A percentile compares a stretch with the other conserved stretches of the same genome.
phyloP scores from a whole-genome alignment of 2,329 filamentous ascomycete genomes.

The Sporothrix brunneoviolacea region DNA sequence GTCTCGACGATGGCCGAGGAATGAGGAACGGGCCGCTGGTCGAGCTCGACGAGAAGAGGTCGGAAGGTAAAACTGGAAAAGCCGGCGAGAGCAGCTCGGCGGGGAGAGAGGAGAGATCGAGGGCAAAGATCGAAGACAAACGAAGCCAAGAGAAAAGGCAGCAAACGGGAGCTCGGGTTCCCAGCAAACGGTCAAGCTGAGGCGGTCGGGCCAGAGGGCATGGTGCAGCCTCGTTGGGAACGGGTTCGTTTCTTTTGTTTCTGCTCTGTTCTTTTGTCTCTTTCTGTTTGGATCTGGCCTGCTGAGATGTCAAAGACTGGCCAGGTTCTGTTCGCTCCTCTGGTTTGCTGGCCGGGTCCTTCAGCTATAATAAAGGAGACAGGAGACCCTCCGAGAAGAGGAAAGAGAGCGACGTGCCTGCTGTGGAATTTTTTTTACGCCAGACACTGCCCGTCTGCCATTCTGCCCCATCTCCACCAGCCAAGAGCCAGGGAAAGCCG shows the following conservation, averaged over 20 bases:
- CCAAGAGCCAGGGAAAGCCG: not conserved
- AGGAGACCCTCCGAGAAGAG: not conserved
- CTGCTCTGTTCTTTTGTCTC: not conserved
- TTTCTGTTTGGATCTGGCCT: not conserved
- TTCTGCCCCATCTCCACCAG: not conserved
- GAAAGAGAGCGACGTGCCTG: not conserved
- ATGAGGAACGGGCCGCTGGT: too few relatives aligned
- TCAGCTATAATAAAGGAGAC: not conserved
- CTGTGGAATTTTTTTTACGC: slow-evolving; percentile 1
- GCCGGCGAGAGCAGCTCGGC: too few relatives aligned
- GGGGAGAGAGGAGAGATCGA: not conserved
- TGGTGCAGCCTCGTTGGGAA: slow-evolving; percentile 9
- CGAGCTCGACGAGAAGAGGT: too few relatives aligned
- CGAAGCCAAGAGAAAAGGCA: not conserved
- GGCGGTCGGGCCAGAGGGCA: slow-evolving; percentile 3
- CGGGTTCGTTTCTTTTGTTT: not conserved
- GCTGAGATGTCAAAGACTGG: too few relatives aligned
- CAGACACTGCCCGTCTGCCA: not conserved
- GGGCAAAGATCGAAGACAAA: not conserved
- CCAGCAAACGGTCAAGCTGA: not conserved
- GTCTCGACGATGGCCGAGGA: too few relatives aligned
- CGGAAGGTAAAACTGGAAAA: too few relatives aligned
- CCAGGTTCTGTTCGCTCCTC: not conserved
- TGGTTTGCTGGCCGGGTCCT: not conserved
- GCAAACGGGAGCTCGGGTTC: not conserved